Conservation (phyloP, 345 rosid species). For the Euphorbia peplus region DNA sequence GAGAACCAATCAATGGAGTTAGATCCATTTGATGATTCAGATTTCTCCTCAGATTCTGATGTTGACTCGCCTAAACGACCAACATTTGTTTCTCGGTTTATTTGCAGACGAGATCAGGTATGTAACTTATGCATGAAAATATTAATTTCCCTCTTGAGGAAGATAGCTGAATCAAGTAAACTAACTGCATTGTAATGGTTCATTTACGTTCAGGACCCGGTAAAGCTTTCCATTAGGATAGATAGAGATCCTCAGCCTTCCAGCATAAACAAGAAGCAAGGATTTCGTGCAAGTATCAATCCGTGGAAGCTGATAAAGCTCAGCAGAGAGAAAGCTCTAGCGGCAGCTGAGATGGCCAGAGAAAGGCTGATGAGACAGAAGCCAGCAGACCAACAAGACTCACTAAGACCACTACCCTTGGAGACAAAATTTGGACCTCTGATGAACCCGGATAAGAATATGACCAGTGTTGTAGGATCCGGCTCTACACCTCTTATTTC, state of each 20-base stretch:
- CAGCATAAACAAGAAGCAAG: conserved; percentile 52
- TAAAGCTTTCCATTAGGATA: conserved; percentile 65
- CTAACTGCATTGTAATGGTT: not conserved
- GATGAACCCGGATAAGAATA: conserved; percentile 45
- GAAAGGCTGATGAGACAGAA: conserved; percentile 65
- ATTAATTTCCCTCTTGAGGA: conserved; percentile 6
- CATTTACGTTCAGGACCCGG: conserved; percentile 43
- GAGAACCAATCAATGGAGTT: conserved; percentile 58
- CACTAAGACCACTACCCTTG: conserved; percentile 69
- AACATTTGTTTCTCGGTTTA: conserved; percentile 52
- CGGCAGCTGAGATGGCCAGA: conserved; percentile 89
- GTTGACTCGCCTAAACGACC: conserved; percentile 75
- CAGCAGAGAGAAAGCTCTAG: conserved; percentile 81
- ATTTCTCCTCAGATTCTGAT: conserved; percentile 71
- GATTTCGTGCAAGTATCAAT: conserved; percentile 70
- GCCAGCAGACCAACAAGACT: conserved; percentile 34
- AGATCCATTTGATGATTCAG: conserved; percentile 82
- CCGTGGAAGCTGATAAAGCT: conserved; percentile 82
- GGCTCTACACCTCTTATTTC: conserved; percentile 50
- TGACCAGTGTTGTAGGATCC: conserved; percentile 25
- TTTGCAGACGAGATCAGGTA: conserved; percentile 68
- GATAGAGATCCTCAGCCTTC: conserved; percentile 61
- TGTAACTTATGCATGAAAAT: not conserved
- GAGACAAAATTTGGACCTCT: conserved; percentile 77
- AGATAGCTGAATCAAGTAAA: not conserved